Percentiles rank a stretch among this genome's conserved stretches.
phyloP scores from a whole-genome alignment of 345 rosid species.

The Syzygium grande region DNA sequence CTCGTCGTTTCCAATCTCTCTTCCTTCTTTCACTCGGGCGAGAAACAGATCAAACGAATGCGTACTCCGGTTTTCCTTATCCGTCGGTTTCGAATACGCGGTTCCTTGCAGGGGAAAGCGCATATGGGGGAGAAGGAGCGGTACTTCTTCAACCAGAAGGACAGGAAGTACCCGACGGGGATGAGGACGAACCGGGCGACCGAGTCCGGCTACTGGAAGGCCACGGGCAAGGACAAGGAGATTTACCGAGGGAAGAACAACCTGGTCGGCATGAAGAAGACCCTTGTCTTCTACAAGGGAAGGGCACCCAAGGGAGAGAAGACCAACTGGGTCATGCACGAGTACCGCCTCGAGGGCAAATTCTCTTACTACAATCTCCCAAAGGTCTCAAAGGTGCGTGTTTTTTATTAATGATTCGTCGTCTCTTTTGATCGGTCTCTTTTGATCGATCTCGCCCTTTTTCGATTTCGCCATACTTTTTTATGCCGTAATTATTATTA shows the following conservation, averaged over 20 bases:
- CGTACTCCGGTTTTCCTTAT: not conserved
- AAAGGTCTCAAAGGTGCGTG: slow-evolving; percentile 46
- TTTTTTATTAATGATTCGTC: not conserved
- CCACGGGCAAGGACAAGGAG: slow-evolving; percentile 89
- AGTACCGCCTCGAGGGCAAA: slow-evolving; percentile 79
- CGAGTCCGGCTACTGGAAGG: slow-evolving; percentile 84
- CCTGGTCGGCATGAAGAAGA: slow-evolving; percentile 97
- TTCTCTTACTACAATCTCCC: slow-evolving; percentile 61
- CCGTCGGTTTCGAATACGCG: not conserved
- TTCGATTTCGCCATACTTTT: not conserved
- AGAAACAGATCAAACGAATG: not conserved
- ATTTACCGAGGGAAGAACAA: slow-evolving; percentile 50
- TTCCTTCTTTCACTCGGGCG: not conserved
- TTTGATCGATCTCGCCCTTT: not conserved
- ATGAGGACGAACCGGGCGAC: slow-evolving; percentile 95
- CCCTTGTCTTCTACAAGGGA: slow-evolving; percentile 85
- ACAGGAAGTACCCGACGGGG: slow-evolving; percentile 88
- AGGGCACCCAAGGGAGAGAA: slow-evolving; percentile 96
- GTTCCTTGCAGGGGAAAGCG: slow-evolving; percentile 57
- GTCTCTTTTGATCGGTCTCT: not conserved
- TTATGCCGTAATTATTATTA: not conserved
- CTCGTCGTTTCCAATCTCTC: not conserved
- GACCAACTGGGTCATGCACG: slow-evolving; percentile 95
- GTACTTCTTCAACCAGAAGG: slow-evolving; percentile 89
- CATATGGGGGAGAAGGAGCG: slow-evolving; percentile 94